Evolutionary conservation across 2,329 filamentous ascomycete species (phyloP), one percentile per base, ranked within the genome.

Genomic region (Fusarium sp.): DNA sequence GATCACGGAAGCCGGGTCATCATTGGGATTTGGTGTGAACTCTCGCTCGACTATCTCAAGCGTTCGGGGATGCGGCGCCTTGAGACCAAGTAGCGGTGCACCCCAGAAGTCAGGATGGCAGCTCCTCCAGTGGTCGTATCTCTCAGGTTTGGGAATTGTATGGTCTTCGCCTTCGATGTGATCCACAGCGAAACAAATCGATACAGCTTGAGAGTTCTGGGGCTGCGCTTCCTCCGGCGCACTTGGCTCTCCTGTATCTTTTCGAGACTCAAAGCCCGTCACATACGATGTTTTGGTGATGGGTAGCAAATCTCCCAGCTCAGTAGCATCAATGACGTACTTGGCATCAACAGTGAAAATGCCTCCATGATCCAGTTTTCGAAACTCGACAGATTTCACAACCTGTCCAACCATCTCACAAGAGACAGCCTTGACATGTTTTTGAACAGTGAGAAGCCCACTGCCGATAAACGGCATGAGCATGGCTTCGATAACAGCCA

Each of bases 161-260:
- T 77, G 51, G n/a, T 78, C 70, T 33, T 75, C 73, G 6, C 76
- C 76, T 2, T 76, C 74, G 5, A 75, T 69, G n/a, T 78, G 75
- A 27, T 78, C 77, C n/a, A 78, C 76, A 0, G 76, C 75, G 29
- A 78, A 78, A 56, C 76, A 78, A 56, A 78, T 78, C 7, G 76
- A 78, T 6, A 78, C 76, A 3, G 77, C 77, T 19, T 78, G 77
- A 2, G 75, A 77, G 63, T 78, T 78, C 1, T 69, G 37, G 6
- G 76, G 76, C 10, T 78, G 77, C 3, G 77, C 77, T 38, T 77
- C 70, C 6, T 73, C 71, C 0, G 77, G 77, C 1, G 74, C 77
- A 23, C 74, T 77, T 4, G 77, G 77, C 23, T 78, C 77, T 18
- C 76, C 74, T 1, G 77, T 78, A 25, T 78, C 74, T 5, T 64